A percentile compares a stretch with the other conserved stretches of the same genome.
These are phyloP conservation scores for Crithidia brevicula DNA, from an alignment of 208 protist genomes.

Conservation along the genomic window DNA sequence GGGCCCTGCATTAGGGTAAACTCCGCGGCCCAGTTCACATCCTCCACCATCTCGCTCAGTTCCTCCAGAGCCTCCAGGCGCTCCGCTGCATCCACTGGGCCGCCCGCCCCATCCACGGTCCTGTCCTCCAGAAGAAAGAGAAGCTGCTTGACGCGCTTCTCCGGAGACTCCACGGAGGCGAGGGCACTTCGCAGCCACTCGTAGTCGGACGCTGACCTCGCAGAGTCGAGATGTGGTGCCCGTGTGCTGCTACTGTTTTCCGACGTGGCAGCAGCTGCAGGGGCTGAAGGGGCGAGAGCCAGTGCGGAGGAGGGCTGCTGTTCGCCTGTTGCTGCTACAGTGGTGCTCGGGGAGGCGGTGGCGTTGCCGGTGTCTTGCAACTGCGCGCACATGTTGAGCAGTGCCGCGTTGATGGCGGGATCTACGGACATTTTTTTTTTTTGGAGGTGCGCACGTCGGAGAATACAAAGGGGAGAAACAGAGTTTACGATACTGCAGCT, in stretches of 20 bases:
- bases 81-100: constrained; percentile 17
- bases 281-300: neutral
- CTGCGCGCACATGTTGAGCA: constrained; percentile 41
- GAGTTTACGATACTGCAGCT: too few species aligned
- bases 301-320: constrained; percentile 7
- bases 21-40: constrained; percentile 89
- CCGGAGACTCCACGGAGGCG: constrained; percentile 73
- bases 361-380: constrained; percentile 16
- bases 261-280: too few species aligned
- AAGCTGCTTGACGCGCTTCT: constrained; percentile 59
- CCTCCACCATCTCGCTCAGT: constrained; percentile 87
- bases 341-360: neutral
- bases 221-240: too few species aligned
- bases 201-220: constrained; percentile 43
- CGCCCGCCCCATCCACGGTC: neutral
- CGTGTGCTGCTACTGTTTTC: too few species aligned
- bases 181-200: constrained; percentile 75
- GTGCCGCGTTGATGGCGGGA: constrained; percentile 30
- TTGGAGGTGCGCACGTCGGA: too few species aligned
- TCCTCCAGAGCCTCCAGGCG: constrained; percentile 57
- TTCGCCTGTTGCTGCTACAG: too few species aligned
- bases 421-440: constrained; percentile 38
- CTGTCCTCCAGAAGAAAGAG: constrained; percentile 32
- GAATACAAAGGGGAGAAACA: too few species aligned
- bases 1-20: constrained; percentile 81